Percentiles rank a stretch among this genome's conserved stretches.
phyloP scores from a whole-genome alignment of 2,329 filamentous ascomycete species.

The Calonectria pteridis region DNA sequence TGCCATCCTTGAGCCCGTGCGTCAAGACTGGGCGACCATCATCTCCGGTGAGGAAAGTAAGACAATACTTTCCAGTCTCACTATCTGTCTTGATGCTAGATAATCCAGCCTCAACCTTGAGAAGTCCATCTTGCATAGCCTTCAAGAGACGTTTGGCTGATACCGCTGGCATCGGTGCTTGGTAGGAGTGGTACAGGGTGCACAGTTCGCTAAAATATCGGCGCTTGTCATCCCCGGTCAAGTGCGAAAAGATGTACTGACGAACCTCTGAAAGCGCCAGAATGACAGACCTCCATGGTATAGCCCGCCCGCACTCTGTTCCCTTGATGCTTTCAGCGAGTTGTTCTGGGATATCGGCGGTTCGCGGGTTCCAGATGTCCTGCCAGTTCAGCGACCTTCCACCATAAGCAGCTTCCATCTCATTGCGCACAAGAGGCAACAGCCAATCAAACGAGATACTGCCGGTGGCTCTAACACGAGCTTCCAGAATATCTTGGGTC shows the following conservation, averaged over 20 bases:
- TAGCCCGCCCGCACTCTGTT: background rate
- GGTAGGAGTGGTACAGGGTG: slow-evolving; percentile 3
- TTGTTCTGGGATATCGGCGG: background rate
- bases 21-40: background rate
- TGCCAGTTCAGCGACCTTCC: background rate
- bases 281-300: background rate
- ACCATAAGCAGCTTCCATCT: slow-evolving; percentile 3
- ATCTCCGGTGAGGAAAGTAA: background rate
- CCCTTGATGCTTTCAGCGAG: background rate
- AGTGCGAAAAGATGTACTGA: slow-evolving; percentile 6
- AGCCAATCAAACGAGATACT: background rate
- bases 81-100: background rate
- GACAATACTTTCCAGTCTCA: background rate
- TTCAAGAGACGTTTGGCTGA: background rate
- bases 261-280: background rate
- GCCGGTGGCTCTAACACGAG: background rate
- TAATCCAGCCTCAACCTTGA: background rate
- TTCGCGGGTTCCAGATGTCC: slow-evolving; percentile 3
- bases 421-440: background rate
- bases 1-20: background rate
- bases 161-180: background rate
- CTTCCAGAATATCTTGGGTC: background rate
- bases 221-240: background rate
- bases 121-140: background rate
- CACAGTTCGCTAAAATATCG: background rate